Percentiles rank a stretch among this genome's conserved stretches.
These are phyloP conservation scores for Pestalotiopsis sp. DNA, from an alignment of 2,329 filamentous ascomycete species.

Conservation along the genomic window DNA sequence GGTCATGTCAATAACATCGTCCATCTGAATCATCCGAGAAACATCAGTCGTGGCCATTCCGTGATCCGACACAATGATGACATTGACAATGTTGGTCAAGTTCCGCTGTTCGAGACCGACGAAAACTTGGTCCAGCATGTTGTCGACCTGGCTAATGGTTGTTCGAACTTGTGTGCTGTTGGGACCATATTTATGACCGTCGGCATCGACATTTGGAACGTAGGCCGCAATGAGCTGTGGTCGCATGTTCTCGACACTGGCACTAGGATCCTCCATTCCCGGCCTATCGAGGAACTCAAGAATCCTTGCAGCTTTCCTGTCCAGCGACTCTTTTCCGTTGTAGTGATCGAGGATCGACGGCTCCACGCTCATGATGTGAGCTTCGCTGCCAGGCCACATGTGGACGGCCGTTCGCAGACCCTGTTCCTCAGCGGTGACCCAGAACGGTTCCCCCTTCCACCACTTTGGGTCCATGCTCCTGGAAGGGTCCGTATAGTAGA, in stretches of 20 bases:
- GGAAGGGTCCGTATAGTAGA: constrained; percentile 80
- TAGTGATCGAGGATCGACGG: constrained; percentile 84
- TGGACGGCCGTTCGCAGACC: constrained; percentile 82
- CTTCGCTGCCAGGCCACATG: constrained; percentile 98
- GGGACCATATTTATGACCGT: constrained; percentile 86
- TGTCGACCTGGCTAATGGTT: constrained; percentile 80
- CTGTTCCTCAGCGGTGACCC: constrained; percentile 87
- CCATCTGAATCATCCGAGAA: constrained; percentile 80
- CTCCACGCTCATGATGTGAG: constrained; percentile 73
- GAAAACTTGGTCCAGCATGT: constrained; percentile 79
- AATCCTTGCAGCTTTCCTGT: constrained; percentile 76
- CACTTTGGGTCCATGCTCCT: constrained; percentile 83
- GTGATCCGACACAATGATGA: constrained; percentile 96
- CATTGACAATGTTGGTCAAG: constrained; percentile 85
- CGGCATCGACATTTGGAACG: constrained; percentile 86
- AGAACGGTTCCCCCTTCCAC: constrained; percentile 94
- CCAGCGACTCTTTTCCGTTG: constrained; percentile 74
- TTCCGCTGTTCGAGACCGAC: constrained; percentile 78
- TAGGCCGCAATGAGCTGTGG: constrained; percentile 94
- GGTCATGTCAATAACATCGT: constrained; percentile 79
- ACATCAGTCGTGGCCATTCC: constrained; percentile 95
- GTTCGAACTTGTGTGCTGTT: constrained; percentile 88
- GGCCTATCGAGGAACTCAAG: constrained; percentile 84
- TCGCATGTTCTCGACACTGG: constrained; percentile 56
- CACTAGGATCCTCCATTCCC: constrained; percentile 62